Evolutionary conservation across 2,329 filamentous ascomycete species (phyloP).

Genomic region (Alternaria triticimaculans): DNA sequence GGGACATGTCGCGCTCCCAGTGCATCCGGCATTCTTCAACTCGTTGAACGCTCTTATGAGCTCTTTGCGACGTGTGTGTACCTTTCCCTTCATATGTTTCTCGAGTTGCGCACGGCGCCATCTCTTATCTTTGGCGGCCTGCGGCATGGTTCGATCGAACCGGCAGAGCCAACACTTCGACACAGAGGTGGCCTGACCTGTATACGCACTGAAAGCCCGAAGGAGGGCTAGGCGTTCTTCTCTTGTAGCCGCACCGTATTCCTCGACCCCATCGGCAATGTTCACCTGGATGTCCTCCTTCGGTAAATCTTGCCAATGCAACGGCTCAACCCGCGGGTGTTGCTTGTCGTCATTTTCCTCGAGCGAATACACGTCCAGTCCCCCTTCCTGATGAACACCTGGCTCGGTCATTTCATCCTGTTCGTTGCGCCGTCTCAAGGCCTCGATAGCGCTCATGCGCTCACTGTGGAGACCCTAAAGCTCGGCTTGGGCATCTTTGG

Average conservation of each 20-base stretch:
- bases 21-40: not conserved
- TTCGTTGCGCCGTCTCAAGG: not conserved
- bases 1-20: not conserved
- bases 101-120: not conserved
- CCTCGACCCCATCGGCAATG: not conserved
- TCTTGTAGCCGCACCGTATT: not conserved
- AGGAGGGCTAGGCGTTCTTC: not conserved
- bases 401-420: not conserved
- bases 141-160: not conserved
- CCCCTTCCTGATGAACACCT: not conserved
- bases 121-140: not conserved
- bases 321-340: not conserved
- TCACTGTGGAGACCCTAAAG: not conserved
- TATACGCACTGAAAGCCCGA: rapidly evolving
- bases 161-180: not conserved
- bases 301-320: not conserved
- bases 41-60: not conserved
- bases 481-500: not conserved
- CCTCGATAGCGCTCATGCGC: not conserved
- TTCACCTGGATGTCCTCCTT: not conserved
- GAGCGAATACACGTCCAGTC: not conserved
- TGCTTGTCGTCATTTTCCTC: not conserved
- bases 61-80: not conserved
- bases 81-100: not conserved
- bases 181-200: not conserved